These are phyloP conservation scores for Austroboletus olivaceoglutinosus DNA, from an alignment of 1,284 basidiomycete genomes.

Conservation along the genomic window DNA sequence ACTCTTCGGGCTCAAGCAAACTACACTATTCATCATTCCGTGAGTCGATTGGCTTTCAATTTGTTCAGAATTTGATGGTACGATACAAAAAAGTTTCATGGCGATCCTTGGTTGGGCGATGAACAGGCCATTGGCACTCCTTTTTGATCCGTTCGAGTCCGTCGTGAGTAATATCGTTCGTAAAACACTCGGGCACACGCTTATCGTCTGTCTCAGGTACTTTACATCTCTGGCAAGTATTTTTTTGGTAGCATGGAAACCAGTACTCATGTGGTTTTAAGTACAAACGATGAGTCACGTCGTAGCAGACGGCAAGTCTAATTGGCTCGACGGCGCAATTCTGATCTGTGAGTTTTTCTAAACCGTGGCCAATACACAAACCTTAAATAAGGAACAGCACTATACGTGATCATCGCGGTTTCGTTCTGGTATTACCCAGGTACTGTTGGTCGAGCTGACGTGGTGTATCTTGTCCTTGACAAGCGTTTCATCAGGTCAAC, in stretches of 20 bases:
- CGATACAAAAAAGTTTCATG: conserved; percentile 48
- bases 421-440: conserved; percentile 44
- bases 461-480: conserved; percentile 3
- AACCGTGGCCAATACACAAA: too few species aligned
- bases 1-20: conserved; percentile 56
- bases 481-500: conserved; percentile 19
- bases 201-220: conserved; percentile 35
- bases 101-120: conserved; percentile 67
- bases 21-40: conserved; percentile 64
- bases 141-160: conserved; percentile 83
- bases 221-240: conserved; percentile 36
- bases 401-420: conserved; percentile 41
- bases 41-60: conserved; percentile 10
- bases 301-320: conserved; percentile 81
- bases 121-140: conserved; percentile 65
- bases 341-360: conserved; percentile 54
- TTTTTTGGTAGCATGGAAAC: neutral
- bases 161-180: conserved; percentile 41
- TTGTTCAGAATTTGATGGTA: neutral
- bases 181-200: neutral
- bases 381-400: conserved; percentile 21
- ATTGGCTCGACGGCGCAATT: conserved; percentile 77
- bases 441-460: conserved; percentile 6
- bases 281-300: conserved; percentile 82
- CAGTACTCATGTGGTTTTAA: conserved; percentile 11